These are phyloP conservation scores for Trematosphaeria pertusa DNA, from an alignment of 2,329 filamentous ascomycete genomes.

Conservation along the genomic window DNA sequence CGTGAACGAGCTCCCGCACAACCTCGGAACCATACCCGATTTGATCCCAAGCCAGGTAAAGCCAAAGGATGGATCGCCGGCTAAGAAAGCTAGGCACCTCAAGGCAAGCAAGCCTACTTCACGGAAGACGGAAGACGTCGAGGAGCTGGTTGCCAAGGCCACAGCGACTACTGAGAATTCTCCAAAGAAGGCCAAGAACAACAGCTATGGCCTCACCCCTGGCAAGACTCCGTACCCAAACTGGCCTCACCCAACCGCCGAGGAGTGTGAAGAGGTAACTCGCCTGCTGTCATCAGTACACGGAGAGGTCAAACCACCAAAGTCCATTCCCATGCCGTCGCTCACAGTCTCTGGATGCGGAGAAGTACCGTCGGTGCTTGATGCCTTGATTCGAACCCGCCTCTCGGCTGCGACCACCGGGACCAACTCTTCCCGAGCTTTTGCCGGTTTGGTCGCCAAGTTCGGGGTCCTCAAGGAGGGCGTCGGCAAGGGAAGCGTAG, in stretches of 20 bases:
- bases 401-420: slow-evolving; percentile 67
- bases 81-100: slow-evolving; percentile 19
- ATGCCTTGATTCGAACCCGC: slow-evolving; percentile 68
- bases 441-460: slow-evolving; percentile 67
- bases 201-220: slow-evolving; percentile 54
- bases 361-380: slow-evolving; percentile 69
- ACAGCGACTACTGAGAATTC: slow-evolving; percentile 33
- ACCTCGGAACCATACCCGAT: slow-evolving; percentile 52
- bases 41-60: slow-evolving; percentile 9
- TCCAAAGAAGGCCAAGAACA: slow-evolving; percentile 49
- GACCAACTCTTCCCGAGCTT: slow-evolving; percentile 69
- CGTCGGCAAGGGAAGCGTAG: slow-evolving; percentile 72
- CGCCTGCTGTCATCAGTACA: slow-evolving; percentile 70
- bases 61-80: slow-evolving; percentile 12
- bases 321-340: slow-evolving; percentile 73
- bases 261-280: slow-evolving; percentile 74
- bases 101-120: slow-evolving; percentile 9
- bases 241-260: slow-evolving; percentile 67
- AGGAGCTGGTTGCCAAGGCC: slow-evolving; percentile 35
- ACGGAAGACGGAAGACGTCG: slow-evolving; percentile 26
- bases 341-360: slow-evolving; percentile 74
- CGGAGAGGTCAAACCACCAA: slow-evolving; percentile 68
- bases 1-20: slow-evolving; percentile 62
- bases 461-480: slow-evolving; percentile 70
- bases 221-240: slow-evolving; percentile 71